Evolutionary conservation across 495 filamentous ascomycete genomes (phyloP).

Genomic region (Hypoxylon rickii): DNA sequence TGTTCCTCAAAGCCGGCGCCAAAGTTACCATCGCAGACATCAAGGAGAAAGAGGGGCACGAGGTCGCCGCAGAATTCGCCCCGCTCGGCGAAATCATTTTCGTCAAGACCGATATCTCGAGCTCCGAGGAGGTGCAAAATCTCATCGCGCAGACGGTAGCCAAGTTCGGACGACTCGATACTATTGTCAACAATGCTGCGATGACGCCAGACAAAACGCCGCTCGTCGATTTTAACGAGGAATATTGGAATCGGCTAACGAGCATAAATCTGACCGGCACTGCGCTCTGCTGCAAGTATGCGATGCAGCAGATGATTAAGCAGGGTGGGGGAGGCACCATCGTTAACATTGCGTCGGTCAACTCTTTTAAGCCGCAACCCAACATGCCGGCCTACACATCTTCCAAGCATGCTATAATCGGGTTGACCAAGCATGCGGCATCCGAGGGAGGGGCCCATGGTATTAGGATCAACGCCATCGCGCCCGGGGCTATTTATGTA

Average conservation of each 20-base stretch:
- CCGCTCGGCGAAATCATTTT: slow-evolving; percentile 26
- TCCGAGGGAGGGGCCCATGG: slow-evolving; percentile 70
- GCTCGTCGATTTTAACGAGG: slow-evolving; percentile 41
- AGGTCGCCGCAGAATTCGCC: slow-evolving; percentile 15
- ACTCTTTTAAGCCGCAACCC: slow-evolving; percentile 63
- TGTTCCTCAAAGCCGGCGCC: slow-evolving; percentile 40
- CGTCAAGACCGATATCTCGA: slow-evolving; percentile 36
- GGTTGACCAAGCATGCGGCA: slow-evolving; percentile 71
- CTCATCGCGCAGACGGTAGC: slow-evolving; percentile 53
- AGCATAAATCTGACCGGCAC: slow-evolving; percentile 54
- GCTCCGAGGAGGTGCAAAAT: slow-evolving; percentile 31
- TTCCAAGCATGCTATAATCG: slow-evolving; percentile 67
- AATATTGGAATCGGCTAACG: slow-evolving; percentile 49
- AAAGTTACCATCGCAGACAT: slow-evolving; percentile 50
- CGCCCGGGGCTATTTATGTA: slow-evolving; percentile 57
- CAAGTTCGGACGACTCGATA: slow-evolving; percentile 59
- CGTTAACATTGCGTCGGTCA: slow-evolving; percentile 72
- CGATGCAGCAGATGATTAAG: slow-evolving; percentile 55
- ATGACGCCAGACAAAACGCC: slow-evolving; percentile 64
- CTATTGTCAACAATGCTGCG: slow-evolving; percentile 72
- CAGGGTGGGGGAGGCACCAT: slow-evolving; percentile 64
- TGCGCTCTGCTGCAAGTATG: slow-evolving; percentile 51
- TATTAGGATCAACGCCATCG: slow-evolving; percentile 73
- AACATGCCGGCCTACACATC: slow-evolving; percentile 70
- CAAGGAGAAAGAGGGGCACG: slow-evolving; percentile 36